Evolutionary conservation across 768 basidiomycete genomes (phyloP).

Genomic region (Mycena vulgaris): DNA sequence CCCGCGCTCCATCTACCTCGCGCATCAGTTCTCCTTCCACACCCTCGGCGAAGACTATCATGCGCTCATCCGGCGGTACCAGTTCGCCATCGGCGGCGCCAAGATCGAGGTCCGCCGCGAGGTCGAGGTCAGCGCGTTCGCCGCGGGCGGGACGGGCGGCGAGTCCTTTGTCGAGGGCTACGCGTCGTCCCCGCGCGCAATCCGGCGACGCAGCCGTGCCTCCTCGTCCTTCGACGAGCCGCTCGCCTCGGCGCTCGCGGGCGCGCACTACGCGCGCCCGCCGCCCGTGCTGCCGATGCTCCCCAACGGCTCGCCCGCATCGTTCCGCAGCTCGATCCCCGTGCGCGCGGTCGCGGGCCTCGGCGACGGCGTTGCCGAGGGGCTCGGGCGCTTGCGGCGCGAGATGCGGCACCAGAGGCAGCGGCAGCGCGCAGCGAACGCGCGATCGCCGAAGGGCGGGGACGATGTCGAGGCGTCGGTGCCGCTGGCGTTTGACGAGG

Average conservation of each 20-base stretch:
- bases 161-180: conserved; percentile 71
- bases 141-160: conserved; percentile 49
- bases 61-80: conserved; percentile 76
- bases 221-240: no score
- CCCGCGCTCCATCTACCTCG: conserved; percentile 85
- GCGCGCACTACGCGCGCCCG: conserved; percentile 66
- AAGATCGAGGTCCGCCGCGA: conserved; percentile 84
- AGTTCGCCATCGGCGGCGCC: conserved; percentile 68
- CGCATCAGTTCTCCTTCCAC: conserved; percentile 93
- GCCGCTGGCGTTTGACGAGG: conserved; percentile 75
- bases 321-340: conserved; percentile 68
- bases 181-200: conserved; percentile 55
- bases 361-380: conserved; percentile 71
- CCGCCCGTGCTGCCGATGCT: conserved; percentile 80
- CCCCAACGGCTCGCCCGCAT: conserved; percentile 71
- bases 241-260: conserved; percentile 79
- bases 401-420: conserved; percentile 68
- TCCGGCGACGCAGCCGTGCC: conserved; percentile 48
- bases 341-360: conserved; percentile 69
- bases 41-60: no score
- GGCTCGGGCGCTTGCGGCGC: conserved; percentile 70
- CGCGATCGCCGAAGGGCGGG: conserved; percentile 50
- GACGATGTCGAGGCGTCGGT: conserved; percentile 57
- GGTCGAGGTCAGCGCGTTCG: no score
- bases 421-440: conserved; percentile 62